Percentiles rank a stretch among this genome's conserved stretches.
Evolutionary conservation across 345 rosid genomes (phyloP).

Genomic region (Moricandia arvensis): DNA sequence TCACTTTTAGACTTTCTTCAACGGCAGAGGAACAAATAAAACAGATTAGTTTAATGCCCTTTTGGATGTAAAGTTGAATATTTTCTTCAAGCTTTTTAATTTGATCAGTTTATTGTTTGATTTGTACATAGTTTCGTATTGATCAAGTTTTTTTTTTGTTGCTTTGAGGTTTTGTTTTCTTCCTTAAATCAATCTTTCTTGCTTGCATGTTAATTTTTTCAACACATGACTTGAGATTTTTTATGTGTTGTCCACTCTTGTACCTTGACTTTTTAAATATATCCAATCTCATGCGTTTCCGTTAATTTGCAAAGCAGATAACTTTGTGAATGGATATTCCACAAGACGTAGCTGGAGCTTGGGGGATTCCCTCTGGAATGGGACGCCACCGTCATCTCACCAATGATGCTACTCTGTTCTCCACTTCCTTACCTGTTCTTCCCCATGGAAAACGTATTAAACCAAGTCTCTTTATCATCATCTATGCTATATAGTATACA

Average conservation of each 20-base stretch:
- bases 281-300: slow-evolving; percentile 1
- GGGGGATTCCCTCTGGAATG: slow-evolving; percentile 49
- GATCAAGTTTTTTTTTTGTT: slow-evolving; percentile 24
- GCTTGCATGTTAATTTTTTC: slow-evolving; percentile 35
- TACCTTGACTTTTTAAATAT: not conserved
- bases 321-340: slow-evolving; percentile 32
- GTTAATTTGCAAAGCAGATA: not conserved
- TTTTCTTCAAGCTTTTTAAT: not conserved
- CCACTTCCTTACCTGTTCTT: slow-evolving; percentile 81
- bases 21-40: not conserved
- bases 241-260: slow-evolving; percentile 1
- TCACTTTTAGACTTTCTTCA: slow-evolving; percentile 16
- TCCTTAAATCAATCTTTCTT: slow-evolving; percentile 7
- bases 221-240: slow-evolving; percentile 27
- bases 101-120: slow-evolving; percentile 1
- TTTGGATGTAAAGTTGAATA: slow-evolving; percentile 9
- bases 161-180: not conserved
- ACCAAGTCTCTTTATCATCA: not conserved
- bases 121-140: slow-evolving; percentile 5
- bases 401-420: slow-evolving; percentile 72
- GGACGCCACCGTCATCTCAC: slow-evolving; percentile 43
- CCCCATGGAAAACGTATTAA: slow-evolving; percentile 64
- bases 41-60: not conserved
- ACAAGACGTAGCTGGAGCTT: slow-evolving; percentile 40
- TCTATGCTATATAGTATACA: not conserved